Evolutionary conservation across 2,329 filamentous ascomycete species (phyloP).

Genomic region (Clonostachys rhizophaga): DNA sequence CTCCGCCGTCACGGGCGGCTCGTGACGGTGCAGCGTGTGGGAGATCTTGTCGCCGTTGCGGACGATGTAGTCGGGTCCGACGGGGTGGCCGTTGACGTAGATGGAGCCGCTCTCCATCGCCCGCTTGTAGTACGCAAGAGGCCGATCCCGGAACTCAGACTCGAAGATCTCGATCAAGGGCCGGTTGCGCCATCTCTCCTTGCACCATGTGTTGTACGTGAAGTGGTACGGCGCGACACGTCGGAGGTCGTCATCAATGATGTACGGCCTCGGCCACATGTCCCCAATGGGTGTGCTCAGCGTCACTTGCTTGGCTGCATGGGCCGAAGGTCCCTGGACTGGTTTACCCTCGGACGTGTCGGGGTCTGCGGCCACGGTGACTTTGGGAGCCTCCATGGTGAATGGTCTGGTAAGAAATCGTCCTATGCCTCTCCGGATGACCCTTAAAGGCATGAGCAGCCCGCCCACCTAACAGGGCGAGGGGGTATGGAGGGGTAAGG

Average conservation of each 20-base stretch:
- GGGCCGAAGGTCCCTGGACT: neutral
- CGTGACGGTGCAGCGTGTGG: conserved; percentile 91
- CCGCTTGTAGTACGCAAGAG: conserved; percentile 78
- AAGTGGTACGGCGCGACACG: conserved; percentile 84
- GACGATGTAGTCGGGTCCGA: conserved; percentile 65
- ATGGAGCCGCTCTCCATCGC: conserved; percentile 80
- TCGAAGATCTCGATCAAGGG: conserved; percentile 82
- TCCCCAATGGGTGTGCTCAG: conserved; percentile 18
- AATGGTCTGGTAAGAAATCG: neutral
- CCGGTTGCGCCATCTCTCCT: conserved; percentile 85
- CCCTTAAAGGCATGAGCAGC: neutral
- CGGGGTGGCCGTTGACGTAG: conserved; percentile 69
- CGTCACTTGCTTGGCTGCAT: neutral
- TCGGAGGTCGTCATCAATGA: conserved; percentile 76
- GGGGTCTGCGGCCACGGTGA: neutral
- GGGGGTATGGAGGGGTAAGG: neutral
- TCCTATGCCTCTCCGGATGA: neutral
- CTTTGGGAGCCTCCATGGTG: neutral
- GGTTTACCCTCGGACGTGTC: neutral
- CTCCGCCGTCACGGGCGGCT: conserved; percentile 82
- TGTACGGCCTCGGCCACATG: conserved; percentile 58
- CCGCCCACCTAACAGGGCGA: neutral
- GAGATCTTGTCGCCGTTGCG: conserved; percentile 89
- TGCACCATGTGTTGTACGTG: conserved; percentile 94
- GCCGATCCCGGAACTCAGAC: conserved; percentile 86